Base-by-base conservation (phyloP, 306 rosid species). In the Trifolium repens region DNA sequence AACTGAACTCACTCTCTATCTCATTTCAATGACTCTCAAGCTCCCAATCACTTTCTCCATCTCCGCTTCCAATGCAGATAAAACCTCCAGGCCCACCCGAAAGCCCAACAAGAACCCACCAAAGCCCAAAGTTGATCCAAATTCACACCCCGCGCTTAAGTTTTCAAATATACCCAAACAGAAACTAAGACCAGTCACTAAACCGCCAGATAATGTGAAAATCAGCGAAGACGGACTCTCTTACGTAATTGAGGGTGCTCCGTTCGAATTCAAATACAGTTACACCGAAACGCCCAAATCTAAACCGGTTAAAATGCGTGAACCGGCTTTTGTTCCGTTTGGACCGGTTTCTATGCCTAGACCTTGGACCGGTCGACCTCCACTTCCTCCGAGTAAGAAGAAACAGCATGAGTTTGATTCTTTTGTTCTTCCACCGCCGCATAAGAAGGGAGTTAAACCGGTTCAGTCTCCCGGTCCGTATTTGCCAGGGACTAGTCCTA, bases 221-320 rank as follows among this genome's bases (percentile, higher is more conserved):
- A 52, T 94, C 1, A 82, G 88, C 30, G 93, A 90, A 2, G 98
- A 88, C 58, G 97, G 88, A 9, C 62, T 84, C 59, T 77, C 88
- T 7, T 84, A 81, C 82, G 73, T 84, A 0, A 69, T 84, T 3
- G 88, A 84, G 0, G 88, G 85, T 15, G 88, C 99, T 0, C 99
- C 99, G 1, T 94, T 94, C 54, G 97, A 94, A 53, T 94, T 90
- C 87, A 94, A 90, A 89, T 94, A 94, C 67, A 94, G 97, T 66
- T 94, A 92, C 89, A 94, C 99, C 0, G 99, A 94, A 79, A 89
- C 96, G 26, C 99, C 99, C 0, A 94, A 87, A 63, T 63, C 69
- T 11, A 88, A 85, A 83, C 99, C 99, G 0, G 13, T 90, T 6
- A 86, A 85, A 87, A 89, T 94, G 58, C 88, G 96, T 2, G 97